These are phyloP conservation scores for Irpex rosettiformis DNA, from an alignment of 1,284 basidiomycete genomes.

Conservation along the genomic window DNA sequence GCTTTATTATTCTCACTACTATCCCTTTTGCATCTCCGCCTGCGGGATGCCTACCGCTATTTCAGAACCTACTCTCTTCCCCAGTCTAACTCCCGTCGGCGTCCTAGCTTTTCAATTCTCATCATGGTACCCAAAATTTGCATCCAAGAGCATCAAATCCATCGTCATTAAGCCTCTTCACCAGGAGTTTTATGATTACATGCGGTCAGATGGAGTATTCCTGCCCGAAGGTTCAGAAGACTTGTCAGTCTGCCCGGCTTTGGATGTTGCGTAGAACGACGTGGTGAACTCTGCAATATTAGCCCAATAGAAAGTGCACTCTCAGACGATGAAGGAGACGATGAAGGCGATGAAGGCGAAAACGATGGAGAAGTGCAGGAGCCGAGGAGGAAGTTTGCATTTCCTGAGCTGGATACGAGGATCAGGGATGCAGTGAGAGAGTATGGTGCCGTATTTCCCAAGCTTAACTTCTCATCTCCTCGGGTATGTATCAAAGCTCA, in stretches of 20 bases:
- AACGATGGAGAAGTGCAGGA: slow-evolving; percentile 34
- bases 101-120: slow-evolving; percentile 83
- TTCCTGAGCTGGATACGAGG: slow-evolving; percentile 73
- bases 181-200: slow-evolving; percentile 66
- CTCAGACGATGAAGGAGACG: slow-evolving; percentile 47
- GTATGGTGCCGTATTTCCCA: slow-evolving; percentile 90
- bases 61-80: slow-evolving; percentile 40
- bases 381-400: slow-evolving; percentile 47
- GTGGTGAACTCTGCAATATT: slow-evolving; percentile 13
- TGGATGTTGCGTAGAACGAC: slow-evolving; percentile 1
- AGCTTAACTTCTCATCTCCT: slow-evolving; percentile 91
- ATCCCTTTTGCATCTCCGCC: neutral
- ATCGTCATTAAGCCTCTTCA: slow-evolving; percentile 74
- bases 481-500: slow-evolving; percentile 47
- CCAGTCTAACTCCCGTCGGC: slow-evolving; percentile 44
- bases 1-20: neutral
- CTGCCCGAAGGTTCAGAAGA: slow-evolving; percentile 83
- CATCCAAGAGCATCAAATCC: slow-evolving; percentile 70
- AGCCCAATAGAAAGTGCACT: slow-evolving; percentile 53
- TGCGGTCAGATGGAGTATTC: slow-evolving; percentile 78
- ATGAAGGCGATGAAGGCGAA: slow-evolving; percentile 34
- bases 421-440: slow-evolving; percentile 68
- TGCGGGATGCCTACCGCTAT: slow-evolving; percentile 25
- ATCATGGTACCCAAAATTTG: slow-evolving; percentile 82
- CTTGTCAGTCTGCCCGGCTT: slow-evolving; percentile 41